A percentile compares a stretch with the other conserved stretches of the same genome.
Conservation (phyloP, 768 basidiomycete species). For the Calvatia gigantea region DNA sequence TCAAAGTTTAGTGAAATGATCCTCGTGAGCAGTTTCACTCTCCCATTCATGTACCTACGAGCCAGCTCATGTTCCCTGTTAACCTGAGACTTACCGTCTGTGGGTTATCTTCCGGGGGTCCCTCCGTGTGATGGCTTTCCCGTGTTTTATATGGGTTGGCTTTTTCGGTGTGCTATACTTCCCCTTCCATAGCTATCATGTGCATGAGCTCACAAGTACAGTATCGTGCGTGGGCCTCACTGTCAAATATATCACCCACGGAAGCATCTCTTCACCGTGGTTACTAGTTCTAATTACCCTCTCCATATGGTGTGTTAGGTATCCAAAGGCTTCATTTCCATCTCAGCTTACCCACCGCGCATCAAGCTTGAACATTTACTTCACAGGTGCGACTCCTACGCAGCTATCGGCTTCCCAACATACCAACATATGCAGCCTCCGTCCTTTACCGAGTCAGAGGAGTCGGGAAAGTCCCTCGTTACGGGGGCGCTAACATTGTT, state of each 20-base stretch:
- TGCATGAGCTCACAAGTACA: background rate
- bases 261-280: background rate
- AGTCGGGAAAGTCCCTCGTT: background rate
- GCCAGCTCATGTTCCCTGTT: background rate
- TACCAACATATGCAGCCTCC: background rate
- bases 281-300: background rate
- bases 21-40: background rate
- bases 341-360: background rate
- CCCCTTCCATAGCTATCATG: no score
- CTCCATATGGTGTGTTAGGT: background rate
- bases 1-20: conserved; percentile 1
- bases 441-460: background rate
- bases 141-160: background rate
- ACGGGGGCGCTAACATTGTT: background rate
- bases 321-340: background rate
- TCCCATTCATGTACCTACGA: no score
- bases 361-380: conserved; percentile 1
- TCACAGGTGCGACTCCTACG: background rate
- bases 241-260: background rate
- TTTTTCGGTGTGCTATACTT: background rate
- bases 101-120: background rate
- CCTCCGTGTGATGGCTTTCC: background rate
- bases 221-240: background rate
- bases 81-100: background rate
- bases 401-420: background rate